Conservation (phyloP, 345 rosid genomes). For the Syzygium aromaticum region DNA sequence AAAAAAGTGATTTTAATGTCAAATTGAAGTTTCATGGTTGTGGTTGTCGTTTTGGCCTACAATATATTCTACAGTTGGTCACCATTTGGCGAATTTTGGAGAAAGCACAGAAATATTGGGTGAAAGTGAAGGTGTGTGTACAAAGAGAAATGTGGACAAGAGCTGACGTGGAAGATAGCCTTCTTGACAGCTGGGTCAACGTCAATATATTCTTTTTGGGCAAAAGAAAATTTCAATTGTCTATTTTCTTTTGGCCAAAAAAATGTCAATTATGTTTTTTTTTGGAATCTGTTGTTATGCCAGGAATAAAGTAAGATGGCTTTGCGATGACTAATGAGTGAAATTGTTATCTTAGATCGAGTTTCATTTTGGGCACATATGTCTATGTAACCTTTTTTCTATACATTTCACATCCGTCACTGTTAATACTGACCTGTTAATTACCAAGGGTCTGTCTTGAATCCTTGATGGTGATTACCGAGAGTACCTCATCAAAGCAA, state of each 20-base stretch:
- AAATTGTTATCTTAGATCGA: background rate
- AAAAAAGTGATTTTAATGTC: background rate
- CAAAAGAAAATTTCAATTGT: background rate
- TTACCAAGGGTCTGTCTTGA: too few species aligned
- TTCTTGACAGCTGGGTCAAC: background rate
- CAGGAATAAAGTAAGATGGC: background rate
- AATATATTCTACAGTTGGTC: background rate
- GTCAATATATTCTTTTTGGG: background rate
- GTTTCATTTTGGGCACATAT: background rate
- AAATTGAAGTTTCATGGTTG: background rate
- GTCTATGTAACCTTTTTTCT: background rate
- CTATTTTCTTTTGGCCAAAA: background rate
- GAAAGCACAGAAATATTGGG: background rate
- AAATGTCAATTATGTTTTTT: background rate
- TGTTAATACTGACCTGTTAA: background rate
- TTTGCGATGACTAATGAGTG: background rate
- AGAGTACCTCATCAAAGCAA: too few species aligned
- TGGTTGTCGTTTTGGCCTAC: background rate
- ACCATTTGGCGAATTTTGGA: background rate
- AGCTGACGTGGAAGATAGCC: background rate
- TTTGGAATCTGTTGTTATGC: too few species aligned
- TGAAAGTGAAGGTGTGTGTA: too few species aligned
- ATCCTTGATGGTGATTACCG: too few species aligned
- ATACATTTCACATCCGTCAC: accelerated
- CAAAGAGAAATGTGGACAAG: background rate